Evolutionary conservation across 352 stramenopile genomes (phyloP), one percentile per base, ranked within the genome.

Genomic region (Pelagophyceae sp.): DNA sequence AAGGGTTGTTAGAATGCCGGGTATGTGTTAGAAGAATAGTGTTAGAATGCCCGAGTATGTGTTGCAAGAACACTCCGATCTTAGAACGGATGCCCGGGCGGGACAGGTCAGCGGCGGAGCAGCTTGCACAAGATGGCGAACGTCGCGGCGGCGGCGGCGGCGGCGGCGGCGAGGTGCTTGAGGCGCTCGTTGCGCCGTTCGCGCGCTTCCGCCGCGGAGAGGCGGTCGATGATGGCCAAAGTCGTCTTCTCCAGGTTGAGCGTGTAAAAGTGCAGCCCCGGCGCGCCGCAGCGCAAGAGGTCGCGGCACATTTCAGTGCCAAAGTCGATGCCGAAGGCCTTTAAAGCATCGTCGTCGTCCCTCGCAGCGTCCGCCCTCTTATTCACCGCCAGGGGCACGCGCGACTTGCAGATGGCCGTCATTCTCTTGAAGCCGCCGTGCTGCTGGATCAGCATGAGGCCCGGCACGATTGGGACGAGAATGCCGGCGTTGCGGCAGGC

Each of bases 361-460:
- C 98, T 97, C 82, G 97, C 81, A 64, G 82, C 82, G 32, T 95
- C 86, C 74, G 94, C 89, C n/a, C 88, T 90, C 32, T 94, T 89
- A 38, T 83, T 79, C 20, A 93, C 77, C 11, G 80, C 83, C 33
- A 90, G 83, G 0, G 95, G 94, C 72, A 99, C 95, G 50, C 89
- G 89, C 17, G 94, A 98, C 85, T 98, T 97, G 85, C 97, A 99
- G 81, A 97, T 98, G 83, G 92, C 93, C 31, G 92, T 98, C 96
- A 99, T 99, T 79, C 96, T 96, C 80, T 94, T 89, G 83, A 98
- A 99, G 54, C 95, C 95, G 61, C 89, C 88, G 82, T 97, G 98
- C 76, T 92, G 96, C 81, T 98, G 96, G 82, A 99, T 98, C 51
- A 95, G 97, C 95, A 99, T 99, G 82, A 99, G 93, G 35, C 96